Conservation (phyloP, 805 yeast species). For the Ogataea zsoltii region DNA sequence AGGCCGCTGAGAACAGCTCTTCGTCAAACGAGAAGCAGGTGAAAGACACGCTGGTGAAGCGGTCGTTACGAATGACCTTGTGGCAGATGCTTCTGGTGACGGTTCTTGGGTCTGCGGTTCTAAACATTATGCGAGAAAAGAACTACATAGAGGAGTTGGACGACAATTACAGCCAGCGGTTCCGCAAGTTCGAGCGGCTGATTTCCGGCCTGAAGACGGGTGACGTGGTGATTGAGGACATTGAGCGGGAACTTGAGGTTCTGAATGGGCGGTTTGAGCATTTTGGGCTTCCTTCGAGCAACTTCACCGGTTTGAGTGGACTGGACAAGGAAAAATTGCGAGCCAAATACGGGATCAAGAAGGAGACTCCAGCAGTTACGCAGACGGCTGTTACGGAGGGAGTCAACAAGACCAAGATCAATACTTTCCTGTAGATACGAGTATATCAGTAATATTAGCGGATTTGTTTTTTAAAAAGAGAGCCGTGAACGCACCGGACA, state of each 20-base stretch:
- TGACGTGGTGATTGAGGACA: conserved; percentile 34
- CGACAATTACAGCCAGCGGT: conserved; percentile 41
- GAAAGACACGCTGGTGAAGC: conserved; percentile 24
- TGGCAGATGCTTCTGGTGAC: conserved; percentile 34
- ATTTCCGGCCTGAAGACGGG: conserved; percentile 23
- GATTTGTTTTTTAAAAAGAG: no score
- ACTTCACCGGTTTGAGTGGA: conserved; percentile 17
- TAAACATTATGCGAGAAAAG: conserved; percentile 47
- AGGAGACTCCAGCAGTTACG: neutral
- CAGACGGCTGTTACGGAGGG: neutral
- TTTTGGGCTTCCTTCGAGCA: conserved; percentile 27
- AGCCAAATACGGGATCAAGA: neutral
- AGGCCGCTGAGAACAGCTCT: conserved; percentile 11
- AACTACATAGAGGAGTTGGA: conserved; percentile 44
- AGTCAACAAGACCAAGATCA: neutral
- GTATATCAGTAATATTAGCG: neutral
- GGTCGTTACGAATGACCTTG: conserved; percentile 34
- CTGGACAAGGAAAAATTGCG: conserved; percentile 3
- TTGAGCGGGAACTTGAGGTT: conserved; percentile 40
- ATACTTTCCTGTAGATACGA: neutral
- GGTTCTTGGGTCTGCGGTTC: conserved; percentile 40
- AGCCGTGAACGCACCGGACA: no score
- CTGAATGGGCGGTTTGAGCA: conserved; percentile 45
- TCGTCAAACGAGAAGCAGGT: conserved; percentile 23
- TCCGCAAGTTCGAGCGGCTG: conserved; percentile 34